A percentile compares a stretch with the other conserved stretches of the same genome.
Conservation (phyloP, 176 grass and related monocot species). For the Saccharum spontaneum region DNA sequence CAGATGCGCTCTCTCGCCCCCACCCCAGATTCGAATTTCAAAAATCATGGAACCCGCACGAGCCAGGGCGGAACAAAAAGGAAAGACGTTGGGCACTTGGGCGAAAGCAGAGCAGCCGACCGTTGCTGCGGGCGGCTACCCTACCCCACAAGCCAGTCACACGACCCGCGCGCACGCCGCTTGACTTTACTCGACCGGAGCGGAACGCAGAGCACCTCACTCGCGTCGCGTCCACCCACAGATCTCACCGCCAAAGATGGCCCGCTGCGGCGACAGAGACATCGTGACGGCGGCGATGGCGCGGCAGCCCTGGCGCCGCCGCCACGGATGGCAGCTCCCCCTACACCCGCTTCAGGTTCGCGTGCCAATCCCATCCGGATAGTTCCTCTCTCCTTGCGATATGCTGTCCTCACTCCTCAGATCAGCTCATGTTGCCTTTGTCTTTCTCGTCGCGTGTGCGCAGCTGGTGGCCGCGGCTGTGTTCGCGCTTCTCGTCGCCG, state of each 20-base stretch:
- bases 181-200: constrained; percentile 1
- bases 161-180: neutral
- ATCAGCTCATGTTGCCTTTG: neutral
- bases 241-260: constrained; percentile 13
- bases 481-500: constrained; percentile 63
- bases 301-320: constrained; percentile 37
- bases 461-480: constrained; percentile 73
- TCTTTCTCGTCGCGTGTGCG: neutral
- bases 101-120: constrained; percentile 10
- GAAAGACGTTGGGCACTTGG: neutral
- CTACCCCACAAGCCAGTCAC: constrained; percentile 17
- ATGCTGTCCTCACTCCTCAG: neutral
- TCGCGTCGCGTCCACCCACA: neutral
- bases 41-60: neutral
- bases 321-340: constrained; percentile 90
- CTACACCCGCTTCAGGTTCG: constrained; percentile 92
- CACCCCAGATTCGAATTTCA: constrained; percentile 33
- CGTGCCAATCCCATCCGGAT: neutral
- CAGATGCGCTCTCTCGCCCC: neutral
- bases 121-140: constrained; percentile 19
- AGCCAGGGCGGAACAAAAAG: neutral
- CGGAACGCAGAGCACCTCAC: neutral
- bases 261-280: constrained; percentile 13
- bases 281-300: neutral
- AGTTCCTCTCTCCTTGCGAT: neutral